These are phyloP conservation scores for Aspergillus baeticus DNA, from an alignment of 495 filamentous ascomycete species.

Conservation along the genomic window DNA sequence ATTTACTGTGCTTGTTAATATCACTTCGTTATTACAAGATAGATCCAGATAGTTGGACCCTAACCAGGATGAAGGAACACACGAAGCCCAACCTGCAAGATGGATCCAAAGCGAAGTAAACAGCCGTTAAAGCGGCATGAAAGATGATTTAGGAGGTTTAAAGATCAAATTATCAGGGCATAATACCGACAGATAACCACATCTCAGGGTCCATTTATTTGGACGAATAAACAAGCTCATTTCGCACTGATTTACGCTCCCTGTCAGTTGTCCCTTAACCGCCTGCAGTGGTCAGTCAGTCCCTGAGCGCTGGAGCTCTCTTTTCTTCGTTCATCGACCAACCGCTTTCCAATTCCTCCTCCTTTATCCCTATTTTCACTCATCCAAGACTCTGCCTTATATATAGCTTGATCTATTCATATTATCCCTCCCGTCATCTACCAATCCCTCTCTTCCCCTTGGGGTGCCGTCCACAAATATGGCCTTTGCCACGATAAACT, in stretches of 20 bases:
- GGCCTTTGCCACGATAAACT: conserved; percentile 48
- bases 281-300: no score
- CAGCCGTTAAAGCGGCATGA: not conserved
- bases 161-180: not conserved
- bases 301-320: not conserved
- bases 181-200: not conserved
- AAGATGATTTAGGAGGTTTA: not conserved
- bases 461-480: conserved; percentile 23
- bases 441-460: not conserved
- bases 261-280: no score
- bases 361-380: not conserved
- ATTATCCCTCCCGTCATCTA: not conserved
- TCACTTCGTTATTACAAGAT: no score
- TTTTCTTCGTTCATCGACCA: not conserved
- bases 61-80: no score
- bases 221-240: conserved; percentile 4
- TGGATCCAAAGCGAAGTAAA: not conserved
- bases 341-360: conserved; percentile 2
- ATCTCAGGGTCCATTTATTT: not conserved
- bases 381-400: conserved; percentile 4
- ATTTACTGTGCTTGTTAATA: not conserved
- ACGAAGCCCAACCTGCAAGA: no score
- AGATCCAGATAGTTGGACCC: no score
- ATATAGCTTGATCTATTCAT: conserved; percentile 7
- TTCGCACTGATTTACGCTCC: not conserved